Base-by-base conservation (phyloP, 2,329 filamentous ascomycete genomes). In the Ilyonectria sp. region DNA sequence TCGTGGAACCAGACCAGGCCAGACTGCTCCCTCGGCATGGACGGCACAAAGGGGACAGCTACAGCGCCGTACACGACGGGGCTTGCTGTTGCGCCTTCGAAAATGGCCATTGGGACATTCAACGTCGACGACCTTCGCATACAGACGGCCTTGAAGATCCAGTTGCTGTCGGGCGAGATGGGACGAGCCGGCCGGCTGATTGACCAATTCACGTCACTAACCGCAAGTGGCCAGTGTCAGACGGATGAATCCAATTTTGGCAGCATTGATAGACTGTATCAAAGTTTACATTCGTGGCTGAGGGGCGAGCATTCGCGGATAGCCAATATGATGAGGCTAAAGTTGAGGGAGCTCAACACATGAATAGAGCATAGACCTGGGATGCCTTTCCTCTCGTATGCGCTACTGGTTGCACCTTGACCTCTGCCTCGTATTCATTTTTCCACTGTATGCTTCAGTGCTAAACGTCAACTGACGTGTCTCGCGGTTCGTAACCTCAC, bases 81-180 rank as follows among this genome's bases (percentile, higher is more conserved):
- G 13, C 40, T 60, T 53, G 47, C 58, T 3, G 50, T 60, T 52
- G 47, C 49, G 7, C 37, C 58, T 1, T 49, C 58, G 0, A 60
- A 46, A 9, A 60, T 60, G 58, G 49, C 58, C 47, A 60, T 60
- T 19, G 58, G 58, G 23, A 53, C 47, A 23, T 60, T 60, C 9
- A 60, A 50, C 47, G 58, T 60, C 37, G 58, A 60, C 58, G 58
- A 60, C 49, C 21, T 60, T 4, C 47, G 58, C n/a, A 60, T 60
- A 17, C 47, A 60, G 49, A 35, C 47, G 23, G 58, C 58, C 2
- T 19, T 60, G 35, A 60, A 53, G 58, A 60, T 60, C 33, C 58
- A 60, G 37, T 23, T 60, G 6, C 26, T 60, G n/a, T 49, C 49
- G n/a, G 58, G 58, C 2, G 58, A 60, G 58, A 60, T 60, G 58